These are phyloP conservation scores for Trypanosoma boissoni DNA, from an alignment of 208 protist species.

Conservation along the genomic window DNA sequence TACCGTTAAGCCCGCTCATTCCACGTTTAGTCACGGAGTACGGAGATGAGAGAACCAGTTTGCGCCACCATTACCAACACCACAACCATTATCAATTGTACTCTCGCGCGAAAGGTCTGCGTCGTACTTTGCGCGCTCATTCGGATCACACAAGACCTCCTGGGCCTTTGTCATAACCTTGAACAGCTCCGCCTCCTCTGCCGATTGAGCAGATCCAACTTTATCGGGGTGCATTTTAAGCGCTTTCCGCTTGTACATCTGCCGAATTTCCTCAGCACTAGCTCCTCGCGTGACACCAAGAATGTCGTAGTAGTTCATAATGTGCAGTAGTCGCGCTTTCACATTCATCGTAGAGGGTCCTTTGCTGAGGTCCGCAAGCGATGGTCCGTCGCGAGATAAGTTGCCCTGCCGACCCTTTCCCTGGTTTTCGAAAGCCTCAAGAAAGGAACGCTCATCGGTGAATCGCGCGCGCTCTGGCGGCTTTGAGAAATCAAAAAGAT, in stretches of 20 bases:
- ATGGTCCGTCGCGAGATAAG: constrained; percentile 15
- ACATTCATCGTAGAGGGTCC: constrained; percentile 57
- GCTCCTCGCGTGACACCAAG: constrained; percentile 74
- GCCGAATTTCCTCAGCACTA: constrained; percentile 64
- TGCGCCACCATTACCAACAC: constrained; percentile 1
- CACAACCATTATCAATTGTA: too few species aligned
- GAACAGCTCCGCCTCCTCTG: constrained; percentile 86
- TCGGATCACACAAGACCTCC: constrained; percentile 70
- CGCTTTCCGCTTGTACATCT: constrained; percentile 81
- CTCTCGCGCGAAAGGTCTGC: constrained; percentile 27
- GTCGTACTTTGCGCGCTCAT: constrained; percentile 67
- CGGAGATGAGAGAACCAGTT: constrained; percentile 54
- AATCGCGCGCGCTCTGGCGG: constrained; percentile 40
- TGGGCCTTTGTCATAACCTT: constrained; percentile 89
- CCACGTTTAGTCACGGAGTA: constrained; percentile 4
- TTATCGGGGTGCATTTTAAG: constrained; percentile 87
- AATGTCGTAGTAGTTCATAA: constrained; percentile 92
- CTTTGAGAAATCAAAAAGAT: constrained; percentile 69
- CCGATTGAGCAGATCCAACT: constrained; percentile 50
- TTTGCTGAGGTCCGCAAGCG: constrained; percentile 23
- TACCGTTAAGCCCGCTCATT: too few species aligned
- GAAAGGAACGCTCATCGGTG: constrained; percentile 50
- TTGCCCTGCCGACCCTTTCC: constrained; percentile 29
- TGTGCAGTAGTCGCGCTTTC: constrained; percentile 61
- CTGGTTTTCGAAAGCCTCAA: constrained; percentile 68